Evolutionary conservation across 139 green algal genomes (phyloP), one percentile per base, ranked within the genome.

Genomic region (Edaphochlamys debaryana): DNA sequence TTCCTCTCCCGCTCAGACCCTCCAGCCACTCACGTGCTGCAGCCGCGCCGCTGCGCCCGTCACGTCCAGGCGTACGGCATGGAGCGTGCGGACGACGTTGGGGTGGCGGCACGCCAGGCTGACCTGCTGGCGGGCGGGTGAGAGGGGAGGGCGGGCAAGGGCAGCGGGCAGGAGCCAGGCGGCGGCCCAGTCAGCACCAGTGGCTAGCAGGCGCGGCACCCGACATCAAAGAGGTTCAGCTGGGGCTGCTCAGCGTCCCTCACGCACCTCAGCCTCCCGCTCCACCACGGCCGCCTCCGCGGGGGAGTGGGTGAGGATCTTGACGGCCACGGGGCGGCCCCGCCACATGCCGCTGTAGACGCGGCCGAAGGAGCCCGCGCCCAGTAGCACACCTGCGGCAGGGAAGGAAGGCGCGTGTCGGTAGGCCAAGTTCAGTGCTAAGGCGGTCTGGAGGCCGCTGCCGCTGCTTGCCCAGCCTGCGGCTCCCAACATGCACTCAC

Each of bases 41-140:
- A 72, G 40, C 20, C 58, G 58, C 22, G 60, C 60, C 30, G 75
- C 75, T 20, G 75, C 74, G 29, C 60, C 64, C 19, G 64, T 84
- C 27, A 74, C 66, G 37, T 84, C 78, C 64, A 84, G 66, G 56
- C 45, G 27, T 34, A 76, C 64, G 3, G 63, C 87, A 23, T 90
- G 80, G 48, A 79, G 69, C 50, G 86, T 84, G 29, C 64, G 60
- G 30, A 90, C 74, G 30, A 90, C 74, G 52, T 87, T 72, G 54
- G 68, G 56, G 62, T 87, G 80, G 40, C 71, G 38, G 52, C 74
- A 82, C n/a, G 68, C 37, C 75, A 87, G 38, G 74, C 85, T 81
- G 15, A 81, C 75, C 75, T 81, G 58, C 0, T 4, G 23, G 17
- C 25, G 58, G 50, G 32, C 13, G 52, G 50, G 48, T 34, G 23